phyloP scores from a whole-genome alignment of 768 basidiomycete species.

The Phlebiopsis flavidoalba region DNA sequence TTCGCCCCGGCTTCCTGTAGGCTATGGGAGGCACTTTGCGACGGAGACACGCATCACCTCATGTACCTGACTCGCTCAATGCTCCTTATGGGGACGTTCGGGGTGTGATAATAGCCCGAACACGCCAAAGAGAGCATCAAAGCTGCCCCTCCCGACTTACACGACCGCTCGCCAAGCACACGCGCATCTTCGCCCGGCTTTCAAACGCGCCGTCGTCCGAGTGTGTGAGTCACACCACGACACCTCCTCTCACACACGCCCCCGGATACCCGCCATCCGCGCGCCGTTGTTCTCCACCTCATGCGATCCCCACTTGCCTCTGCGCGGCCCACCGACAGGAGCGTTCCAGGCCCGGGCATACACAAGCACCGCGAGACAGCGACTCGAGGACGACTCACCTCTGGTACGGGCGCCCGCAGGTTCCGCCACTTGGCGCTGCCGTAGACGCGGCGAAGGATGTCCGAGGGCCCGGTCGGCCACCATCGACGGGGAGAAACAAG shows the following conservation, averaged over 20 bases:
- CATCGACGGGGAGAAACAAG: not conserved
- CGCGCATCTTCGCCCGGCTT: not conserved
- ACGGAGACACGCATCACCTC: slow-evolving; percentile 16
- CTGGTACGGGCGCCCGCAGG: slow-evolving; percentile 44
- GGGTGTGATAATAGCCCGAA: not conserved
- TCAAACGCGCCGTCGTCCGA: slow-evolving; percentile 14
- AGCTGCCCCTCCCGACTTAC: slow-evolving; percentile 10
- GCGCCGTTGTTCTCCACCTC: slow-evolving; percentile 5
- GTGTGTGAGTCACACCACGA: slow-evolving; percentile 11
- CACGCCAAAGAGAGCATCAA: not conserved
- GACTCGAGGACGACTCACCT: slow-evolving; percentile 58
- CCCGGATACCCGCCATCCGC: slow-evolving; percentile 11
- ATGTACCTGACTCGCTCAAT: not conserved
- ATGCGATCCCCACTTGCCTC: slow-evolving; percentile 10
- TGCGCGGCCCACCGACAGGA: slow-evolving; percentile 2
- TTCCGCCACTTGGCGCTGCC: slow-evolving; percentile 30
- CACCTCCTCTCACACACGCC: slow-evolving; percentile 8
- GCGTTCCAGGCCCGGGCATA: slow-evolving; percentile 8
- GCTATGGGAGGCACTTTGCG: slow-evolving; percentile 1
- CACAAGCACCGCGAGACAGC: slow-evolving; percentile 20
- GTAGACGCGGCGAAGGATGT: slow-evolving; percentile 10
- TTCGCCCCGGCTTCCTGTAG: not conserved
- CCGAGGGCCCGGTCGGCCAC: slow-evolving; percentile 9
- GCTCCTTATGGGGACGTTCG: not conserved
- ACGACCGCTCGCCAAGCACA: slow-evolving; percentile 15